phyloP scores from a whole-genome alignment of 805 yeast species.

The Saccharomycopsis guyanensis region DNA sequence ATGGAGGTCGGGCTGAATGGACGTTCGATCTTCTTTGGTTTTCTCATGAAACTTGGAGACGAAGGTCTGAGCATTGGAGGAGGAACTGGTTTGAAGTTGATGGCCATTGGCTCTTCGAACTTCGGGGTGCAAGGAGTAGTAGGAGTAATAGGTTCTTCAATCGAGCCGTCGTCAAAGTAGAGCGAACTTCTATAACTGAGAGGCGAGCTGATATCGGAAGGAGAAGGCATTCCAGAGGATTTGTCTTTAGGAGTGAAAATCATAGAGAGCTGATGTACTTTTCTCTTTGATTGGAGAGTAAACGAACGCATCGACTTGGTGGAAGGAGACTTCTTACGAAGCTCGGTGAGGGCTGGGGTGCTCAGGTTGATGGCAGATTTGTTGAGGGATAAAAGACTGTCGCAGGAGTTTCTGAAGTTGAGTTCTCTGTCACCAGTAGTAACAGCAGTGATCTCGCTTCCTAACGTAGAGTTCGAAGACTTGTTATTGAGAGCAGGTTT shows the following conservation, averaged over 20 bases:
- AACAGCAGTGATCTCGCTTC: neutral
- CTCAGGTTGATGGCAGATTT: constrained; percentile 17
- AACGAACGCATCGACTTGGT: constrained; percentile 7
- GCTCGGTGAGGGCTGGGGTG: neutral
- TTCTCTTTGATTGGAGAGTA: constrained; percentile 6
- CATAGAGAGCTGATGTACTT: constrained; percentile 15
- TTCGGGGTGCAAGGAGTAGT: neutral
- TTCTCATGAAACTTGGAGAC: neutral
- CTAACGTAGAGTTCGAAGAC: neutral
- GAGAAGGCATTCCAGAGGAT: neutral
- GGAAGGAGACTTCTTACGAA: neutral
- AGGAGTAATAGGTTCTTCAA: neutral
- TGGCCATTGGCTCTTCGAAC: neutral
- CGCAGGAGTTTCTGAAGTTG: constrained; percentile 14
- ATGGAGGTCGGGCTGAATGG: constrained; percentile 9
- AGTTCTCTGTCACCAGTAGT: neutral
- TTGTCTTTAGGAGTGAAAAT: constrained; percentile 12
- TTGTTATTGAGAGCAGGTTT: neutral
- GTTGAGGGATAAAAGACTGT: constrained; percentile 17
- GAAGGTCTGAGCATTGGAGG: neutral
- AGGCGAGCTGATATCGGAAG: constrained; percentile 9
- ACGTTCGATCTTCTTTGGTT: neutral
- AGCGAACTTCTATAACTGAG: constrained; percentile 9
- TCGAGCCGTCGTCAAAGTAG: constrained; percentile 10
- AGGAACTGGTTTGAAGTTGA: neutral